These are phyloP conservation scores for Ogataea minuta DNA, from an alignment of 805 yeast species.

Conservation along the genomic window DNA sequence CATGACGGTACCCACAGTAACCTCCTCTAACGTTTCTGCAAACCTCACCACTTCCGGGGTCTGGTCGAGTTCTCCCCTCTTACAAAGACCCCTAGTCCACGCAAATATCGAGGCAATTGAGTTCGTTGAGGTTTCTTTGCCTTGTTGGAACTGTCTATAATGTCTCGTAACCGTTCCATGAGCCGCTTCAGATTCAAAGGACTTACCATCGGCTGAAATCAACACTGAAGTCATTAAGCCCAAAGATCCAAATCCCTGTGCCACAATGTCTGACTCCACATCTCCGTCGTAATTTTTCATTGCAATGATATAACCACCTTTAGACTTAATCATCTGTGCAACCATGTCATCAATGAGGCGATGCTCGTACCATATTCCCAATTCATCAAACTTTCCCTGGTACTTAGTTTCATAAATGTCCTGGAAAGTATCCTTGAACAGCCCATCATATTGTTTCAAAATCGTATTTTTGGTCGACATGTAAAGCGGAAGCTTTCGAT, in stretches of 20 bases:
- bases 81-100: slow-evolving; percentile 81
- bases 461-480: slow-evolving; percentile 79
- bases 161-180: slow-evolving; percentile 89
- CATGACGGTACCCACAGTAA: slow-evolving; percentile 69
- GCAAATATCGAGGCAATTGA: slow-evolving; percentile 85
- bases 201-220: slow-evolving; percentile 81
- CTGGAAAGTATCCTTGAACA: slow-evolving; percentile 78
- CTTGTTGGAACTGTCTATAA: slow-evolving; percentile 76
- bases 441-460: slow-evolving; percentile 77
- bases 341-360: slow-evolving; percentile 86
- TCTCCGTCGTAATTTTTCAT: slow-evolving; percentile 86
- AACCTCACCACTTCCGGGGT: slow-evolving; percentile 71
- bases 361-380: slow-evolving; percentile 77
- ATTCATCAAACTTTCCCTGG: slow-evolving; percentile 71
- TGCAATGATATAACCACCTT: slow-evolving; percentile 79
- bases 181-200: slow-evolving; percentile 83
- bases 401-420: slow-evolving; percentile 58
- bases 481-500: slow-evolving; percentile 60
- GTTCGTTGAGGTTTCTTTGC: slow-evolving; percentile 80
- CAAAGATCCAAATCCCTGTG: slow-evolving; percentile 82
- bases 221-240: slow-evolving; percentile 83
- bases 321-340: slow-evolving; percentile 83
- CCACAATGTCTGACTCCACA: slow-evolving; percentile 81
- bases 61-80: slow-evolving; percentile 73
- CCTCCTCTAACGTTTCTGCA: slow-evolving; percentile 61